Evolutionary conservation across 257 asterid genomes (phyloP).

Genomic region (Jaltomata sinuosa): DNA sequence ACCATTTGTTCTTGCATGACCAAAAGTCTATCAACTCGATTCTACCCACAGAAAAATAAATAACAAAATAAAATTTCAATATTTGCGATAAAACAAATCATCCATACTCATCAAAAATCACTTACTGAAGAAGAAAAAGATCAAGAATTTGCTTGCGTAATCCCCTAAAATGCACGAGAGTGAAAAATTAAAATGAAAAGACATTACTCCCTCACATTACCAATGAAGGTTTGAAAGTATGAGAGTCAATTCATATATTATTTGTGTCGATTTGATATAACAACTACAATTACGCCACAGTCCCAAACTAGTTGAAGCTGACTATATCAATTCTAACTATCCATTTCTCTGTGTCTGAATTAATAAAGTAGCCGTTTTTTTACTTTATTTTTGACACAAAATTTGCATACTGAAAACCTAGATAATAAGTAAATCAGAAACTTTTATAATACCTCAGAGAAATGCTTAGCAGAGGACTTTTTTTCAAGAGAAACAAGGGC

Average conservation of each 20-base stretch:
- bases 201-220: background rate
- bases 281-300: background rate
- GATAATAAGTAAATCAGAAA: too few species aligned
- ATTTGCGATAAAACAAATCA: background rate
- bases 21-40: constrained; percentile 12
- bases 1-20: constrained; percentile 38
- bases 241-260: background rate
- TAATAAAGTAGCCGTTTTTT: too few species aligned
- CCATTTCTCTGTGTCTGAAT: too few species aligned
- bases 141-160: background rate
- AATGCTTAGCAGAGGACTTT: background rate
- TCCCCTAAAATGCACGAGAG: background rate
- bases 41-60: constrained; percentile 9
- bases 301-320: background rate
- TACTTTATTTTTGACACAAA: too few species aligned
- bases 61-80: too few species aligned
- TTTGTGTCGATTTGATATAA: background rate
- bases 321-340: background rate
- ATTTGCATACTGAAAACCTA: too few species aligned
- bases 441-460: too few species aligned
- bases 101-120: background rate
- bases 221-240: background rate
- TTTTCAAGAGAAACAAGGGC: constrained; percentile 9
- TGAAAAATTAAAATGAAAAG: too few species aligned
- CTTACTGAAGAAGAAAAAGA: background rate